A percentile compares a stretch with the other conserved stretches of the same genome.
Evolutionary conservation across 345 rosid species (phyloP).

Genomic region (Syzygium aromaticum): DNA sequence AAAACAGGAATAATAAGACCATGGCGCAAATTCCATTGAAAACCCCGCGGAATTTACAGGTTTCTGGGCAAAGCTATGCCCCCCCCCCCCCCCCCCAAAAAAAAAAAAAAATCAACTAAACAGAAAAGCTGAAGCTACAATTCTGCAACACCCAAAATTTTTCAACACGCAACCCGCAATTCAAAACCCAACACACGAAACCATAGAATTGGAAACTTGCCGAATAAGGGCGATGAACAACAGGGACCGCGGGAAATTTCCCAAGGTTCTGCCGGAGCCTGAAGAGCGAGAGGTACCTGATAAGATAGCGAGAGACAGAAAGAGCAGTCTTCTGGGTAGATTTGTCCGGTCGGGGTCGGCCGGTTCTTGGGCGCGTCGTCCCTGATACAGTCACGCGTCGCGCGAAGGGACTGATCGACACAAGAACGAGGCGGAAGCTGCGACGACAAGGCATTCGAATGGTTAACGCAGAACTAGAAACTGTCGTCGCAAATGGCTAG

Average conservation of each 20-base stretch:
- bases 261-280: neutral
- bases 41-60: constrained; percentile 1
- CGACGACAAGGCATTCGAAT: neutral
- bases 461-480: neutral
- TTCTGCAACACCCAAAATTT: neutral
- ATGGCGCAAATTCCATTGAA: constrained; percentile 10
- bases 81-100: neutral
- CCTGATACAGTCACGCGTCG: no score
- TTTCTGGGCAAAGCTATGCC: neutral
- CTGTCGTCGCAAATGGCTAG: neutral
- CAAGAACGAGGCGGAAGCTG: neutral
- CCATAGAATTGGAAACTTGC: neutral
- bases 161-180: neutral
- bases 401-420: neutral
- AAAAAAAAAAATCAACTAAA: neutral
- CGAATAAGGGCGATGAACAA: neutral
- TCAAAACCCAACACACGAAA: neutral
- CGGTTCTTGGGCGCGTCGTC: neutral
- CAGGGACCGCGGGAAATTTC: neutral
- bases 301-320: neutral
- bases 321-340: constrained; percentile 5
- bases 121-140: neutral
- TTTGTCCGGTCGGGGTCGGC: neutral
- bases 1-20: constrained; percentile 17
- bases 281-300: neutral